Percentiles rank a stretch among this genome's conserved stretches.
phyloP scores from a whole-genome alignment of 2,329 filamentous ascomycete genomes.

The Aspergillus oerlinghausenensis region DNA sequence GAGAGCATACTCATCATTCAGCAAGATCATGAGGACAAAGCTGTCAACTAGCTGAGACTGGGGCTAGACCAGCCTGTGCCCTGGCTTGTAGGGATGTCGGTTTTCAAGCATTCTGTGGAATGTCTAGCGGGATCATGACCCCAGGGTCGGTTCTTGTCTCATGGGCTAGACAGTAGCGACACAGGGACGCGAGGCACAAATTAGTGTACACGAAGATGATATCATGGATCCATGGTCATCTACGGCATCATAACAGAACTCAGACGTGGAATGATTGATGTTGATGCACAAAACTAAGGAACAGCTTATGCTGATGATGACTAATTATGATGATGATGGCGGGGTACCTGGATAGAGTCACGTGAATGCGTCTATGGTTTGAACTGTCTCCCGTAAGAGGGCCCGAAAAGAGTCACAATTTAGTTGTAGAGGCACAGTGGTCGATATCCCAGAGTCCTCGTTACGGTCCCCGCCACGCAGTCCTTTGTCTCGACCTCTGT shows the following conservation, averaged over 20 bases:
- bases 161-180: not conserved
- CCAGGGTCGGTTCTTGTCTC: not conserved
- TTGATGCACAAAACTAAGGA: not conserved
- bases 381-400: constrained; percentile 20
- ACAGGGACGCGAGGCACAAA: not conserved
- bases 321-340: constrained; percentile 7
- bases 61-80: not conserved
- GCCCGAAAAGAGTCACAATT: constrained; percentile 32
- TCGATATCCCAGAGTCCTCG: constrained; percentile 12
- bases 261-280: not conserved
- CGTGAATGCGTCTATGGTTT: constrained; percentile 20
- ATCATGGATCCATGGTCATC: not conserved
- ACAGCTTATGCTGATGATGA: not conserved
- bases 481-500: constrained; percentile 4
- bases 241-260: not conserved
- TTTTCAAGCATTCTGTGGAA: not conserved
- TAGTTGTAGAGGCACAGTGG: constrained; percentile 18
- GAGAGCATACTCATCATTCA: not conserved
- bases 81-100: not conserved
- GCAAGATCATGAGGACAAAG: not conserved
- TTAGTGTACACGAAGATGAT: not conserved
- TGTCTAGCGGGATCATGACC: not conserved
- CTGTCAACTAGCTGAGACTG: not conserved
- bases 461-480: constrained; percentile 1
- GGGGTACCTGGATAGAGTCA: constrained; percentile 15